phyloP scores from a whole-genome alignment of 2,329 filamentous ascomycete species.

The Cercospora canescens region DNA sequence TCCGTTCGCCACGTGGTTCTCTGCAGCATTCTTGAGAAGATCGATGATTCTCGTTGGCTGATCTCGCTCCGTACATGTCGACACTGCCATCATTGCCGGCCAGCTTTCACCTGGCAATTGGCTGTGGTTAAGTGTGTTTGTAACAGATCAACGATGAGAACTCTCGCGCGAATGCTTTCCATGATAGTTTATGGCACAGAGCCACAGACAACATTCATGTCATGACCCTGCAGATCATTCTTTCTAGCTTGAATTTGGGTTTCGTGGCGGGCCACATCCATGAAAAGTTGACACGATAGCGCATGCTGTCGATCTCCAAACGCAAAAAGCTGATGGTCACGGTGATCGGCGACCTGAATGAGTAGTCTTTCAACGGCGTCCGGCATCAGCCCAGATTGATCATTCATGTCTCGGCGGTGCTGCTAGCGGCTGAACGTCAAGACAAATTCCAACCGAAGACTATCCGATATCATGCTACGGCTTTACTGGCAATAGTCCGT shows the following conservation, averaged over 20 bases:
- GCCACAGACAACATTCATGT: not conserved
- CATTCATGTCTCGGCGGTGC: not conserved
- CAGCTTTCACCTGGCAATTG: not conserved
- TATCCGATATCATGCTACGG: not conserved
- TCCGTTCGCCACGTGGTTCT: constrained; percentile 2
- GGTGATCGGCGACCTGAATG: not conserved
- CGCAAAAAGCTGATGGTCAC: not conserved
- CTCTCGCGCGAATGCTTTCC: not conserved
- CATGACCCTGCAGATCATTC: not conserved
- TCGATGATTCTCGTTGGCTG: constrained; percentile 12
- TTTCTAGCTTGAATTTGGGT: not conserved
- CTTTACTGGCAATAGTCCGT: not conserved
- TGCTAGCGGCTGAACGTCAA: not conserved
- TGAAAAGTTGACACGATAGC: not conserved
- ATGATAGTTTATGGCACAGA: not conserved
- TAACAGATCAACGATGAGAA: not conserved
- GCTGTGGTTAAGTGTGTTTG: not conserved
- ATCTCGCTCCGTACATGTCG: not conserved
- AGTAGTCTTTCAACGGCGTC: not conserved
- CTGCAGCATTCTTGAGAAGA: constrained; percentile 16
- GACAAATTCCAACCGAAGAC: not conserved
- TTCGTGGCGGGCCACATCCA: not conserved
- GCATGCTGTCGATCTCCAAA: not conserved
- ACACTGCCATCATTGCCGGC: not conserved
- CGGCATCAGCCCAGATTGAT: not conserved